These are phyloP conservation scores for Singerocomus inundabilis DNA, from an alignment of 1,284 basidiomycete genomes.

Conservation along the genomic window DNA sequence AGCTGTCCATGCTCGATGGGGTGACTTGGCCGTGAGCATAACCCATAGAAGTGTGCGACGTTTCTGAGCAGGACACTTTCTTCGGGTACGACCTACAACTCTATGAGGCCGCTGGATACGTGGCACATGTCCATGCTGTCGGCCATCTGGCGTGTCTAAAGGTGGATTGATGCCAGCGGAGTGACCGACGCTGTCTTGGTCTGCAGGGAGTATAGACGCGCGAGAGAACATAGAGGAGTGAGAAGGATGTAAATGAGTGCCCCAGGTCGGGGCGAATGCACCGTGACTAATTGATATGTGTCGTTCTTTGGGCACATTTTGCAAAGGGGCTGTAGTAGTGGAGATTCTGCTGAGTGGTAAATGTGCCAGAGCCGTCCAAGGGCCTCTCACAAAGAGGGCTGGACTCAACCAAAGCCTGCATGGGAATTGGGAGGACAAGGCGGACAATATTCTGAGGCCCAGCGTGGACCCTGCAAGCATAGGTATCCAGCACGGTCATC, in stretches of 20 bases:
- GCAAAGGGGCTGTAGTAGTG: neutral
- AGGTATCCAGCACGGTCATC: constrained; percentile 72
- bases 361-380: neutral
- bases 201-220: neutral
- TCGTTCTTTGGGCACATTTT: constrained; percentile 1
- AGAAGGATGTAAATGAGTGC: neutral
- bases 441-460: constrained; percentile 49
- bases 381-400: constrained; percentile 5
- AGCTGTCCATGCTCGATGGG: constrained; percentile 56
- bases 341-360: constrained; percentile 6
- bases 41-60: constrained; percentile 28
- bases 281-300: neutral
- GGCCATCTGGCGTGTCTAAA: constrained; percentile 8
- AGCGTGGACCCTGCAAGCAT: constrained; percentile 79
- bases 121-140: neutral
- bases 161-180: constrained; percentile 5
- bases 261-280: neutral
- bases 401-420: constrained; percentile 17
- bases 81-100: constrained; percentile 2
- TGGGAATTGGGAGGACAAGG: constrained; percentile 11
- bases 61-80: constrained; percentile 21
- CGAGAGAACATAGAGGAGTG: neutral
- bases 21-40: constrained; percentile 40
- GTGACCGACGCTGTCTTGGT: constrained; percentile 6
- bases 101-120: neutral